Conservation (phyloP, 495 filamentous ascomycete genomes). For the Cercophora scortea region DNA sequence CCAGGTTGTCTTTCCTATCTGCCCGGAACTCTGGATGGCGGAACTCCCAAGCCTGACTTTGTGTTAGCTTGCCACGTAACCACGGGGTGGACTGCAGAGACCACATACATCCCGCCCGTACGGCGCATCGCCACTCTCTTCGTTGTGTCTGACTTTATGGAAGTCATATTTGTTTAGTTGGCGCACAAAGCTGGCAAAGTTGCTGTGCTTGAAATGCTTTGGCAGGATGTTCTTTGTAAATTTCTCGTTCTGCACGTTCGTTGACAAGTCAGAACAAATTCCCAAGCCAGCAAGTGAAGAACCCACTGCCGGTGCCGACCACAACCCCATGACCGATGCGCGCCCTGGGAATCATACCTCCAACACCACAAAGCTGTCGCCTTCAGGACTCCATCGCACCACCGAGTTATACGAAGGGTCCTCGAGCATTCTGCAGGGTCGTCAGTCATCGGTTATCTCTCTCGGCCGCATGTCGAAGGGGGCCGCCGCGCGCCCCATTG, state of each 20-base stretch:
- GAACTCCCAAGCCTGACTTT: constrained; percentile 83
- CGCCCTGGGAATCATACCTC: constrained; percentile 55
- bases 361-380: constrained; percentile 93
- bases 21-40: constrained; percentile 94
- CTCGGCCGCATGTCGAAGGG: too few relatives aligned
- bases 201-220: constrained; percentile 99
- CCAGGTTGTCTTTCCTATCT: constrained; percentile 92
- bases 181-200: constrained; percentile 97
- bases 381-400: constrained; percentile 90
- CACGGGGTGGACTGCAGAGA: not conserved
- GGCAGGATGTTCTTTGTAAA: constrained; percentile 97
- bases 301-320: too few relatives aligned
- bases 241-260: constrained; percentile 73
- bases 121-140: constrained; percentile 83
- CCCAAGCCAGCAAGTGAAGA: too few relatives aligned
- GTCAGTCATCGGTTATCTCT: constrained; percentile 14
- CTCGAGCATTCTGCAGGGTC: constrained; percentile 77
- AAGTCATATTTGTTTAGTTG: constrained; percentile 99
- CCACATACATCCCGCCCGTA: constrained; percentile 80
- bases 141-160: constrained; percentile 96
- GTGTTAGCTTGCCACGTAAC: constrained; percentile 14
- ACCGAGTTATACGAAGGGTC: constrained; percentile 87
- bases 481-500: not conserved
- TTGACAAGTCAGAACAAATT: not conserved
- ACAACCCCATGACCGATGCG: not conserved